A percentile compares a stretch with the other conserved stretches of the same genome.
phyloP scores from a whole-genome alignment of 345 rosid genomes.

The Linum tenue region DNA sequence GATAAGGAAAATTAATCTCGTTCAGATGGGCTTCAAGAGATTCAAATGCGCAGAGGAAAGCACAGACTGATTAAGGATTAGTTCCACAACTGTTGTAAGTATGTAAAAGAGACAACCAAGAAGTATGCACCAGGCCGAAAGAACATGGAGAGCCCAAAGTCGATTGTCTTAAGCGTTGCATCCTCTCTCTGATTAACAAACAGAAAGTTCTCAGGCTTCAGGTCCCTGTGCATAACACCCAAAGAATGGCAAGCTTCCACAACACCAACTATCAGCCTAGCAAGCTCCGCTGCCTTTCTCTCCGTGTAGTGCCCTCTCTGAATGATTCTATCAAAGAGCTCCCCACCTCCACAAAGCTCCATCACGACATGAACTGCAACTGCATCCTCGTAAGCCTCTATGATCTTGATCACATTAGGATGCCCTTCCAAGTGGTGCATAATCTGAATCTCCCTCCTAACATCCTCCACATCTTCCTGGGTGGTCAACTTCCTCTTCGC shows the following conservation, averaged over 20 bases:
- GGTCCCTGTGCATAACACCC: not conserved
- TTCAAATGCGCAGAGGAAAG: too few relatives aligned
- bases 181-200: not conserved
- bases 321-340: not conserved
- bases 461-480: not conserved
- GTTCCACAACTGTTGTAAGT: too few relatives aligned
- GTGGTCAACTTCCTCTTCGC: not conserved
- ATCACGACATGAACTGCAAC: not conserved
- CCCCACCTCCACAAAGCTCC: not conserved
- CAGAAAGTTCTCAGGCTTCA: not conserved
- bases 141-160: not conserved
- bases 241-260: not conserved
- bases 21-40: too few relatives aligned
- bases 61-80: too few relatives aligned
- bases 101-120: not conserved
- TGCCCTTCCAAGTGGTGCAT: not conserved
- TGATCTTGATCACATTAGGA: not conserved
- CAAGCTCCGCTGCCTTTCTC: not conserved
- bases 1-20: not conserved
- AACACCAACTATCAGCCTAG: not conserved
- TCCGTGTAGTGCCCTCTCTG: not conserved
- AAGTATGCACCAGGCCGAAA: not conserved
- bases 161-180: not conserved
- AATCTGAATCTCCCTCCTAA: slow-evolving; percentile 1
- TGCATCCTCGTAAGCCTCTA: not conserved